phyloP scores from a whole-genome alignment of 164 flowering plant species.

The Chimonanthus salicifolius region DNA sequence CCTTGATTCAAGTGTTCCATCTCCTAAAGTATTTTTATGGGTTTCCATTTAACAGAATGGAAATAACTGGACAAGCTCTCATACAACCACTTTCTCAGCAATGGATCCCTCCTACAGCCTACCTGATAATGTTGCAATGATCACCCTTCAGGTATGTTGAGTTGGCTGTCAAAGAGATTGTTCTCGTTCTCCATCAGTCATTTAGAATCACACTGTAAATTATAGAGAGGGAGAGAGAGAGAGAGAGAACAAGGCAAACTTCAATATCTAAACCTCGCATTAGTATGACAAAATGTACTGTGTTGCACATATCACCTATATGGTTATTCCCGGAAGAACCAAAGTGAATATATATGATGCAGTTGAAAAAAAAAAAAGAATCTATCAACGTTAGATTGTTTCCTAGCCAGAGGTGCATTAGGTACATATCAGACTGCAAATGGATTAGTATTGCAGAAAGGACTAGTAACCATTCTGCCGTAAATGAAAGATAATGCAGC shows the following conservation, averaged over 20 bases:
- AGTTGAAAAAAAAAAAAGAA: too few species aligned
- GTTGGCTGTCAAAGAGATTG: not conserved
- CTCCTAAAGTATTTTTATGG: conserved; percentile 3
- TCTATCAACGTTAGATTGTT: too few species aligned
- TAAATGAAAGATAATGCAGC: too few species aligned
- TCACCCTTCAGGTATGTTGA: conserved; percentile 69
- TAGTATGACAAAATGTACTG: not conserved
- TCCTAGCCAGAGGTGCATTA: too few species aligned
- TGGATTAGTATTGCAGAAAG: too few species aligned
- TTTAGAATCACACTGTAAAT: not conserved
- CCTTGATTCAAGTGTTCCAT: not conserved
- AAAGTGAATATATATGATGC: too few species aligned
- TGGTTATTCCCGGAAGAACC: too few species aligned
- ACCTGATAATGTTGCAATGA: conserved; percentile 68
- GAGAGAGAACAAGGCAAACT: too few species aligned
- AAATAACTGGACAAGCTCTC: conserved; percentile 45
- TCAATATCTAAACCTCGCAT: too few species aligned
- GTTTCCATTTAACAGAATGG: conserved; percentile 48
- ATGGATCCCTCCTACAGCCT: conserved; percentile 65
- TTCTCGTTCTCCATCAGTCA: not conserved
- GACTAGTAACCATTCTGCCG: too few species aligned
- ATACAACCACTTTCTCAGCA: conserved; percentile 48
- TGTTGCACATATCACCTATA: not conserved
- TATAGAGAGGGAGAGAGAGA: too few species aligned
- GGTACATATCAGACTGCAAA: too few species aligned